A percentile compares a stretch with the other conserved stretches of the same genome.
These are phyloP conservation scores for Metschnikowia baotianmanensis DNA, from an alignment of 805 yeast species.

Conservation along the genomic window DNA sequence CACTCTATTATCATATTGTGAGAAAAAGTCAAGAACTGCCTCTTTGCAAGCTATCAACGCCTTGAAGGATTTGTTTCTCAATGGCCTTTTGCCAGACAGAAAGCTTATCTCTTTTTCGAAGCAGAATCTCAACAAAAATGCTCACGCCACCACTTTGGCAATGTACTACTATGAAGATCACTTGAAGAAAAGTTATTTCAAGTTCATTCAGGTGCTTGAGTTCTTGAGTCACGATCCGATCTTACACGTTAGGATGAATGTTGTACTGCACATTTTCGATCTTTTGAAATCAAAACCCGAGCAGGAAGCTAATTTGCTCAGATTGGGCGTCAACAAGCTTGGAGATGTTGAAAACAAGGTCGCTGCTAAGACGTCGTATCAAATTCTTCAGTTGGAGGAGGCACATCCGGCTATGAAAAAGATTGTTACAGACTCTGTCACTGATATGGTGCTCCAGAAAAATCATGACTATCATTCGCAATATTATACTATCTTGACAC, in stretches of 20 bases:
- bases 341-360: constrained; percentile 94
- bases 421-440: constrained; percentile 72
- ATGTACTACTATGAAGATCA: constrained; percentile 86
- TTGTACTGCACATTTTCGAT: constrained; percentile 74
- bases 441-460: constrained; percentile 74
- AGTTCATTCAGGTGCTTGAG: constrained; percentile 74
- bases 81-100: constrained; percentile 83
- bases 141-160: constrained; percentile 53
- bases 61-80: constrained; percentile 79
- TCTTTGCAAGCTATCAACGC: constrained; percentile 89
- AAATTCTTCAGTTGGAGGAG: constrained; percentile 75
- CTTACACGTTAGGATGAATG: constrained; percentile 77
- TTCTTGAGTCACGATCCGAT: constrained; percentile 86
- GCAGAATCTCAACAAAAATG: constrained; percentile 50
- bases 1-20: constrained; percentile 71
- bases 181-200: constrained; percentile 72
- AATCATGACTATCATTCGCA: constrained; percentile 81
- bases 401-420: constrained; percentile 95
- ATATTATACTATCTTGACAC: constrained; percentile 82
- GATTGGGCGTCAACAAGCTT: constrained; percentile 87
- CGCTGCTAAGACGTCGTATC: constrained; percentile 82
- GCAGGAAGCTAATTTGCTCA: constrained; percentile 88
- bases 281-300: constrained; percentile 85
- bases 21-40: constrained; percentile 89
- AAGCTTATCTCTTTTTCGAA: constrained; percentile 77